Evolutionary conservation across 1,139 yeast species (phyloP), one percentile per base, ranked within the genome.

Genomic region (Blastobotrys aristatus): DNA sequence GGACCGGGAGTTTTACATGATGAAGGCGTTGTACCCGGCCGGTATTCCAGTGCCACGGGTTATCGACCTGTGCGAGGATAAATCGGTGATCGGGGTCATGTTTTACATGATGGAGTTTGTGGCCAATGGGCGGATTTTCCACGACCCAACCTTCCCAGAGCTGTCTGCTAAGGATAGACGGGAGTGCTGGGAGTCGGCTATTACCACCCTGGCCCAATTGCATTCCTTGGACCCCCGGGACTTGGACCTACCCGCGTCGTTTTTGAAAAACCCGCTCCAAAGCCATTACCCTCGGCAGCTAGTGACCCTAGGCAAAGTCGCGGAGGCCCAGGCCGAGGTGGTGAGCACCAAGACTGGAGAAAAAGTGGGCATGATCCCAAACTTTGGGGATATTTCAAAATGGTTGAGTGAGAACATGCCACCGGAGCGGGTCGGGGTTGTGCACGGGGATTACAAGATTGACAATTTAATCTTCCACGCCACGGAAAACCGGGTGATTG

Each of bases 41-140:
- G 49, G 50, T 14, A 79, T 80, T 0, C 80, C 82, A 20, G 77
- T 82, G 44, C 82, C 84, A 0, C 73, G 70, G 71, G 79, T 85
- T 2, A 69, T 84, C 44, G 90, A 84, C 2, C 63, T 86, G 31
- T 80, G 81, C 49, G 71, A 72, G 46, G 71, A 72, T 40, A 87
- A 87, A 2, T 65, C 66, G 20, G 78, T 85, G 31, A 80, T 81
- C 2, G 95, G 87, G 60, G 83, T 84, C 40, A 90, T 75, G 1
- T 79, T 79, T 56, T 79, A 80, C 57, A 53, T 61, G 24, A 80
- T 80, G 84, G 78, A 79, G 55, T 80, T 74, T 56, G 70, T 79
- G 14, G 69, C 75, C 32, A 39, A 32, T n/a, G 85, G 84, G 2
- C 67, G 76, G 24, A 79, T 76, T 52, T 77, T 82, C 60, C 81